These are phyloP conservation scores for Vigna unguiculata DNA, from an alignment of 306 rosid species.

Conservation along the genomic window DNA sequence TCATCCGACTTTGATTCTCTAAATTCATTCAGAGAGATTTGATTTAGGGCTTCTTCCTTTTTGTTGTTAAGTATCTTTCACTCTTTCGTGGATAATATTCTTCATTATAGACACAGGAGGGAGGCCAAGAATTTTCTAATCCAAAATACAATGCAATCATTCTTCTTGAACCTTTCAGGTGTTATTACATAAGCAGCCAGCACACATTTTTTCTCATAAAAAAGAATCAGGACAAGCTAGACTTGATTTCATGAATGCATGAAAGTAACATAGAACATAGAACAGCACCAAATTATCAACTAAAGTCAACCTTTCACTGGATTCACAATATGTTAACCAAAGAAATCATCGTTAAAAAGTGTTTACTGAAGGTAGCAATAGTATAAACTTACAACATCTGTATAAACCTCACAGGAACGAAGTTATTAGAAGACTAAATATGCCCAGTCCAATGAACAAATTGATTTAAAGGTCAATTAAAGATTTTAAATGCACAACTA, in stretches of 20 bases:
- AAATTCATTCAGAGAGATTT: background rate
- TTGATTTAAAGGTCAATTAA: constrained; percentile 9
- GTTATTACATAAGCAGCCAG: constrained; percentile 3
- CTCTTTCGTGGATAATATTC: constrained; percentile 3
- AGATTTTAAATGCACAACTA: background rate
- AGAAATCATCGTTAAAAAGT: background rate
- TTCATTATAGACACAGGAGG: constrained; percentile 6
- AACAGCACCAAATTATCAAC: constrained; percentile 17
- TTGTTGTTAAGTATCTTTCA: constrained; percentile 25
- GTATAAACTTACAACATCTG: constrained; percentile 1
- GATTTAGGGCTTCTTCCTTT: background rate
- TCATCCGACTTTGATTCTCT: constrained; percentile 9
- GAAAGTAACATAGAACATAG: constrained; percentile 24
- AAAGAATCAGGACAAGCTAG: constrained; percentile 15
- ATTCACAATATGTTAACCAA: background rate
- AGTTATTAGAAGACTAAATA: background rate
- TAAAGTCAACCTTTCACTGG: background rate
- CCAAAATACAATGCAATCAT: constrained; percentile 38
- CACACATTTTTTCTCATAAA: constrained; percentile 23
- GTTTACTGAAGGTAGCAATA: constrained; percentile 9
- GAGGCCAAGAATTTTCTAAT: constrained; percentile 6
- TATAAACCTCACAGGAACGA: constrained; percentile 20
- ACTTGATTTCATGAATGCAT: background rate
- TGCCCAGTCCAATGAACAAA: background rate
- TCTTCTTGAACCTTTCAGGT: constrained; percentile 12